Evolutionary conservation across 495 filamentous ascomycete genomes (phyloP), one percentile per base, ranked within the genome.

Genomic region (Xylaria telfairii): DNA sequence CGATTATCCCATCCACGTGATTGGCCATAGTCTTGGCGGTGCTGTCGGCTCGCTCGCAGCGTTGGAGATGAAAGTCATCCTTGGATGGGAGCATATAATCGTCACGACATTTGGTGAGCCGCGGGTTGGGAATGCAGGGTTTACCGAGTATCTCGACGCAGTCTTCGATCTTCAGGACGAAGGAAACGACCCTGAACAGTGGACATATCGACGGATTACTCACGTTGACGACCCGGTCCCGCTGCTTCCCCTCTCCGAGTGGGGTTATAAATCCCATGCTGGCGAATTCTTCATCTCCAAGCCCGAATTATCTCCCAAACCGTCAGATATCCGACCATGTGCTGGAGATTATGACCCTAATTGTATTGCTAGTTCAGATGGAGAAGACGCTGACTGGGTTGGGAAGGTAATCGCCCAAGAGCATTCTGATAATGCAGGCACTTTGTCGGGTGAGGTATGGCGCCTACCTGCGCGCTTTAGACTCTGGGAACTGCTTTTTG

Each of bases 51-150:
- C 92, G 3, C 87, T 99, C 10, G 96, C 94, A 3, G 92, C 87
- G 3, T 84, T 97, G 13, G 96, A 98, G 73, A 65, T 86, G 42
- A 78, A 79, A 69, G 72, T 81, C 39, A 68, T 70, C 73, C 84
- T 53, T 76, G 89, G 28, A 83, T 95, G 90, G 90, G 78, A 90
- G 17, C 90, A 93, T 1, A 70, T 82, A 13, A 78, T 80, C 30
- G 90, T 97, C 0, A 97, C 95, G 17, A 98, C 96, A 2, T 98
- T 97, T 77, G 96, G 96, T 19, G 94, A 98, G 78, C 96, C 96
- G 24, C 88, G 90, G 57, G 79, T 96, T 17, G 96, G 96, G 2
- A 99, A 98, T 79, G 75, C 81, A 32, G 90, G 78, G 7, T 86
- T 98, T 69, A 90, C 83, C 13, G 72, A 82, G 5, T 98, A 90